Base-by-base conservation (phyloP, 1,139 yeast species). In the Arxiozyma slooffiae region DNA sequence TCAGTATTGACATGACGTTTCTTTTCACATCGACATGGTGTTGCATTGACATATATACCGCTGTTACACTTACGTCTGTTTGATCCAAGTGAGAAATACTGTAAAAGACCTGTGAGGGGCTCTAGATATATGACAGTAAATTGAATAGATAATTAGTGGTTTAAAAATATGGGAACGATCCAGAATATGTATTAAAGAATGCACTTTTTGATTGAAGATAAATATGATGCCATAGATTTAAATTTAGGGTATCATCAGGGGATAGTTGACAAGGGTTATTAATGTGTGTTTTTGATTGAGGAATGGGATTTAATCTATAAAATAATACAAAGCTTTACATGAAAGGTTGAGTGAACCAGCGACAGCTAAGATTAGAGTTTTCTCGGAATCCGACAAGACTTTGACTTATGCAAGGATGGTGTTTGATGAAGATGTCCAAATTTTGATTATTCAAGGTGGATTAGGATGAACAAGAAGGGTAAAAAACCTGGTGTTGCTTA, bases 201-300 rank as follows among this genome's bases (percentile, higher is more conserved):
- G 96, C 96, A 0, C 75, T 77, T 57, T n/a, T 69, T 74, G n/a
- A 92, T 89, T 4, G 85, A 82, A 58, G 85, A 82, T 52, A 76
- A 79, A 57, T 90, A 97, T 68, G 98, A 92, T 71, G 98, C 97
- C 0, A 95, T 92, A 17, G 99, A 92, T 69, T 75, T 92, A 57
- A 92, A 92, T 63, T 73, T 94, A 54, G 99, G 99, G 0, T 94
- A 98, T 66, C 98, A 98, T 0, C 98, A 94, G 68, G 97, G 97
- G 0, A 94, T 94, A 54, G 99, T 98, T 0, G 79, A 78, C 55
- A 86, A 88, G 67, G 99, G 99, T 0, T 84, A 86, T 58, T 94
- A 94, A 64, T 98, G 99, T 0, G 83, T 98, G 0, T 94, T 89
- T 61, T 71, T 94, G 49, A 92, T 90, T 96, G 98, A 94, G 53